Conservation (phyloP, 169 alveolate genomes). For the Neospora caninum region DNA sequence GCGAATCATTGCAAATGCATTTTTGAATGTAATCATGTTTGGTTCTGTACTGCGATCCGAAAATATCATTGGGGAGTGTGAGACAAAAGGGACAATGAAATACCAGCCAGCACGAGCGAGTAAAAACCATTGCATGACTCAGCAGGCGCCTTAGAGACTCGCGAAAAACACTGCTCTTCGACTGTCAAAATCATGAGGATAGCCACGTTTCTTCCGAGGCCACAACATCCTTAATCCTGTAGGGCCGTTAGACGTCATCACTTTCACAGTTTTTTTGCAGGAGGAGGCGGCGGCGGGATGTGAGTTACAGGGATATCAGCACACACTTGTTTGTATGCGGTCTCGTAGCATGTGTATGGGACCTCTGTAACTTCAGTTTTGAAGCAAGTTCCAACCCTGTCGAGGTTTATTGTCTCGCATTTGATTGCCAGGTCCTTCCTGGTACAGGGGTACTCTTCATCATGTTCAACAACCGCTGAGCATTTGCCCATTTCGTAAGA, state of each 20-base stretch:
- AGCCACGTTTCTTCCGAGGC: background rate
- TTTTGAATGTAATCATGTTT: no score
- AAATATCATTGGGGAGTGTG: background rate
- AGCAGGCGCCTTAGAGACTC: background rate
- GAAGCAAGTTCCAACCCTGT: slow-evolving; percentile 60
- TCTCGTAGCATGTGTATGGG: slow-evolving; percentile 68
- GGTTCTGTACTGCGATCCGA: background rate
- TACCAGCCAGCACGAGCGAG: background rate
- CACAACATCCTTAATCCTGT: background rate
- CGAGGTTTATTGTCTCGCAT: slow-evolving; percentile 37
- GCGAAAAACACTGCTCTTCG: background rate
- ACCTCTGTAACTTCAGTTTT: slow-evolving; percentile 45
- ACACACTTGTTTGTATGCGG: slow-evolving; percentile 54
- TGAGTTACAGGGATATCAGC: slow-evolving; percentile 52
- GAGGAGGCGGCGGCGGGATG: background rate
- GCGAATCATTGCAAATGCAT: no score
- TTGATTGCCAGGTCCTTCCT: slow-evolving; percentile 36
- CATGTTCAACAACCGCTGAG: slow-evolving; percentile 48
- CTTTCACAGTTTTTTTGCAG: background rate
- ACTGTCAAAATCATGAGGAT: no score
- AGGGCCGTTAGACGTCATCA: background rate
- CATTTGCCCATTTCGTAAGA: slow-evolving; percentile 64
- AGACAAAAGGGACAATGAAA: background rate
- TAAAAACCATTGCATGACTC: background rate
- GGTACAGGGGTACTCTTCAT: slow-evolving; percentile 64